Percentiles rank a stretch among this genome's conserved stretches.
phyloP scores from a whole-genome alignment of 2,329 filamentous ascomycete genomes.

The Talaromyces sp. region DNA sequence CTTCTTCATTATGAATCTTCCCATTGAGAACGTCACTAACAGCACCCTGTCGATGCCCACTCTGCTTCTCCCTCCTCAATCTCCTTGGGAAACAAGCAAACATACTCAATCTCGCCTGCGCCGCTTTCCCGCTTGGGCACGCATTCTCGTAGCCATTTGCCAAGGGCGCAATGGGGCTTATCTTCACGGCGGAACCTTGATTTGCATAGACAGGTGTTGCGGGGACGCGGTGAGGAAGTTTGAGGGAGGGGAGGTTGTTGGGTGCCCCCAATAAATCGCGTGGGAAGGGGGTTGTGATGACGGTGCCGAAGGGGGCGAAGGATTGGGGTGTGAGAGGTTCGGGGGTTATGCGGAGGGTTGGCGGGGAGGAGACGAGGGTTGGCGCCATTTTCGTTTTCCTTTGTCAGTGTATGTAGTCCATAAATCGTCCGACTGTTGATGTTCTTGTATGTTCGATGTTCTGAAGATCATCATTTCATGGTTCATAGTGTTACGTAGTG shows the following conservation, averaged over 20 bases:
- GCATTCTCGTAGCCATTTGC: conserved; percentile 65
- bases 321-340: conserved; percentile 64
- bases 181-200: conserved; percentile 86
- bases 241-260: conserved; percentile 46
- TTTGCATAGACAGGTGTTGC: conserved; percentile 65
- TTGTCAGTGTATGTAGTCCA: neutral
- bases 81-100: conserved; percentile 76
- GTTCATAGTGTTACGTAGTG: no score
- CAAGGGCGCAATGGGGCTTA: conserved; percentile 73
- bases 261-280: conserved; percentile 50
- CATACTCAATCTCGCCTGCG: conserved; percentile 73
- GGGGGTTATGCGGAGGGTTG: conserved; percentile 53
- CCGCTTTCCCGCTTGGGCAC: conserved; percentile 39
- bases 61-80: conserved; percentile 39
- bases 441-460: no score
- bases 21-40: neutral
- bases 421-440: neutral
- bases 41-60: neutral
- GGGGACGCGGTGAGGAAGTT: conserved; percentile 34
- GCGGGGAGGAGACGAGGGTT: conserved; percentile 35
- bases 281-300: conserved; percentile 69
- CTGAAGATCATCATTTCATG: no score
- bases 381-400: conserved; percentile 28
- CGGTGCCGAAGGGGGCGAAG: conserved; percentile 80
- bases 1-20: neutral